These are phyloP conservation scores for Drechslerella stenobrocha DNA, from an alignment of 2,329 filamentous ascomycete genomes.

Conservation along the genomic window DNA sequence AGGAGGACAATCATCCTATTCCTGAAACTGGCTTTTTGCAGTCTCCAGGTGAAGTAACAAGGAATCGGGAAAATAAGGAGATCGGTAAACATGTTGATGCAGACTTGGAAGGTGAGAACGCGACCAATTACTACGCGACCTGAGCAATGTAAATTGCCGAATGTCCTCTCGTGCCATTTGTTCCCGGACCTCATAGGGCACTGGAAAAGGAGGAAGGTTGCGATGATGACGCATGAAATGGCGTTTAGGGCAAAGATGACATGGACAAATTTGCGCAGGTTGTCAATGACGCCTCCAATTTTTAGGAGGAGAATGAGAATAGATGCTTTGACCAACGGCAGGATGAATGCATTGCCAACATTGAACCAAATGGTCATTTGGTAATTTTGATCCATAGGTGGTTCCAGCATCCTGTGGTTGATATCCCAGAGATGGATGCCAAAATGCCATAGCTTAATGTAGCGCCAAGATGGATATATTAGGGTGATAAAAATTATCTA, in stretches of 20 bases:
- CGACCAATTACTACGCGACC: constrained; percentile 55
- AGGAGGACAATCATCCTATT: constrained; percentile 56
- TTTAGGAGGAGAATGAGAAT: constrained; percentile 56
- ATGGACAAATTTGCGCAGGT: constrained; percentile 55
- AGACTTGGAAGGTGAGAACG: constrained; percentile 56
- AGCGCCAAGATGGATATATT: constrained; percentile 49
- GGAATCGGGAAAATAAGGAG: constrained; percentile 57
- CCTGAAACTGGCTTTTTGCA: constrained; percentile 56
- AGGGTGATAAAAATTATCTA: constrained; percentile 56
- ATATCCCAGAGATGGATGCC: constrained; percentile 43
- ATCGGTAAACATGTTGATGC: constrained; percentile 57
- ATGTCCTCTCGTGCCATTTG: constrained; percentile 56
- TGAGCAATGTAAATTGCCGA: constrained; percentile 56
- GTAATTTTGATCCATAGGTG: constrained; percentile 53
- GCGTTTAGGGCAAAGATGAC: constrained; percentile 55
- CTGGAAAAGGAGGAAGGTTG: constrained; percentile 56
- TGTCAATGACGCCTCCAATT: constrained; percentile 56
- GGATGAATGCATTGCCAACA: constrained; percentile 56
- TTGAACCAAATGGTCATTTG: constrained; percentile 56
- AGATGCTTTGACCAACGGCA: constrained; percentile 57
- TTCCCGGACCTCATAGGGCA: constrained; percentile 56
- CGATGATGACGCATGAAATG: constrained; percentile 55
- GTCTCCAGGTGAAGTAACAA: constrained; percentile 56
- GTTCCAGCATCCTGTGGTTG: constrained; percentile 25
- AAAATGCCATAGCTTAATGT: constrained; percentile 39